These are phyloP conservation scores for Populus ilicifolia DNA, from an alignment of 345 rosid genomes.

Conservation along the genomic window DNA sequence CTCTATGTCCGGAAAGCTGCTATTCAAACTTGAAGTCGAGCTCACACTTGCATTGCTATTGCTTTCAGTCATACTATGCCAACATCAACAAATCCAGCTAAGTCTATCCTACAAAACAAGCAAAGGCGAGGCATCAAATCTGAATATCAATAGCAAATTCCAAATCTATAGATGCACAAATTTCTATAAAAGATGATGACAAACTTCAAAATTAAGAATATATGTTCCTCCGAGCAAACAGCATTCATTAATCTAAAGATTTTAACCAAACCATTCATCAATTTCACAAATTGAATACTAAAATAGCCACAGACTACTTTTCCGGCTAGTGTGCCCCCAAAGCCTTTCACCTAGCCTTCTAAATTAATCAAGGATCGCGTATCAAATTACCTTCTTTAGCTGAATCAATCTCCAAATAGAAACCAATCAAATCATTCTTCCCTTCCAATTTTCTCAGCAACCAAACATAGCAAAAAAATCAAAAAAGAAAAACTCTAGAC, in stretches of 20 bases:
- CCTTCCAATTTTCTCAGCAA: neutral
- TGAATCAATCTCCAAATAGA: neutral
- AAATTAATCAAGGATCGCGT: neutral
- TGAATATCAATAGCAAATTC: neutral
- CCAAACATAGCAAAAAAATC: neutral
- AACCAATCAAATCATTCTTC: neutral
- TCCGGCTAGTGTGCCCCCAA: no score
- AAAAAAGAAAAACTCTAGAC: neutral
- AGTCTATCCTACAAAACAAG: constrained; percentile 6
- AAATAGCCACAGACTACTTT: neutral
- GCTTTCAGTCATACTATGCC: constrained; percentile 48
- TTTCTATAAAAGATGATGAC: neutral
- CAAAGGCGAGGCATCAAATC: neutral
- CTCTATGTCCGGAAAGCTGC: constrained; percentile 72
- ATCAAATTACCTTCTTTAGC: neutral
- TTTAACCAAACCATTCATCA: neutral
- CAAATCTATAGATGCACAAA: neutral
- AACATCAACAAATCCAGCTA: neutral
- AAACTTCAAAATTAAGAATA: neutral
- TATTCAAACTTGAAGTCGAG: constrained; percentile 73
- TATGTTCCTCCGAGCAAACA: neutral
- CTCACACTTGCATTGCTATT: constrained; percentile 57
- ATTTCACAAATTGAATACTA: neutral
- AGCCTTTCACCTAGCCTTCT: neutral
- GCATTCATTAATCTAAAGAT: neutral